phyloP scores from a whole-genome alignment of 2,329 filamentous ascomycete genomes.

The Alternaria sp. region DNA sequence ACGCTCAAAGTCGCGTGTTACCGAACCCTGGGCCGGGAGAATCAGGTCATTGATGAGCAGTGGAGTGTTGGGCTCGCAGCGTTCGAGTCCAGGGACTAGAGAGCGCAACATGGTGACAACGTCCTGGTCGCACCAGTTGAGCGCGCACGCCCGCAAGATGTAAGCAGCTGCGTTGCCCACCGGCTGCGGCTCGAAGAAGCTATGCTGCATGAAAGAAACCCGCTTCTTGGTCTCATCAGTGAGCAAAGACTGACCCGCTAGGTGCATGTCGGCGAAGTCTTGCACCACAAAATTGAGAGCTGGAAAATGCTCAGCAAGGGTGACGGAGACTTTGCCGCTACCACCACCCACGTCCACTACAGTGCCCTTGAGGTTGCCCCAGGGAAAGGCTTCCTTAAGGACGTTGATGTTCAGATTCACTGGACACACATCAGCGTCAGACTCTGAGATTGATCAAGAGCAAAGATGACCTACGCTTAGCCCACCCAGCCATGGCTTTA shows the following conservation, averaged over 20 bases:
- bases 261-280: neutral
- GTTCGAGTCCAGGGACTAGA: neutral
- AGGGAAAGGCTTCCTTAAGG: neutral
- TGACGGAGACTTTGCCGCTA: neutral
- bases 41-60: neutral
- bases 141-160: neutral
- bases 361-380: neutral
- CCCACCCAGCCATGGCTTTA: neutral
- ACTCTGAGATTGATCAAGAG: too few relatives aligned
- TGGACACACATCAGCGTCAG: neutral
- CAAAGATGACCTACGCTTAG: neutral
- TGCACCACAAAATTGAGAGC: neutral
- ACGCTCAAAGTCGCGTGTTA: neutral
- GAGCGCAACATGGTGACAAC: neutral
- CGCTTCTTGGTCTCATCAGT: neutral
- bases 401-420: neutral
- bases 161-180: neutral
- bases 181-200: neutral
- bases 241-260: neutral
- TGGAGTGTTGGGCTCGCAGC: neutral
- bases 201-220: neutral
- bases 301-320: neutral
- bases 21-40: neutral
- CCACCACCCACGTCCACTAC: neutral
- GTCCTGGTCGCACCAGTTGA: neutral